Conservation (phyloP, 1,284 basidiomycete species). For the Albatrellus sp. region DNA sequence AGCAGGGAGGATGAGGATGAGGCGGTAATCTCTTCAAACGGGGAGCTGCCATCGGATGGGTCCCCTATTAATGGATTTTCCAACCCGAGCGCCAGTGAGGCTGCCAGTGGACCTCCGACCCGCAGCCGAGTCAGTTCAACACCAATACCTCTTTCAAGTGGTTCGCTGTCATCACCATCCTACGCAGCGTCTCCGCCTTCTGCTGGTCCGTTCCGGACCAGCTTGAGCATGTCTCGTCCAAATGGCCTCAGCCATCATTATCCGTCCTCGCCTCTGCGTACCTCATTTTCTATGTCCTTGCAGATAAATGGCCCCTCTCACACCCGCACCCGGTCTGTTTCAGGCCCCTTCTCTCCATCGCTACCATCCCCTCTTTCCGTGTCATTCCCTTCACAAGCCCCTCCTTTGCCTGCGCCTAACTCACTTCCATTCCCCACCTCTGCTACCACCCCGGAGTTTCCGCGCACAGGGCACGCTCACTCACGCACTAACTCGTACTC, state of each 20-base stretch:
- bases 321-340: conserved; percentile 39
- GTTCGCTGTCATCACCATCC: conserved; percentile 5
- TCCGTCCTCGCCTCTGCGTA: conserved; percentile 34
- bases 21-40: conserved; percentile 13
- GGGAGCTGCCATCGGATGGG: conserved; percentile 1
- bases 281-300: conserved; percentile 30
- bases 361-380: conserved; percentile 36
- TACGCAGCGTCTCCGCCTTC: conserved; percentile 23
- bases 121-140: conserved; percentile 23
- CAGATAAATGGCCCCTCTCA: conserved; percentile 23
- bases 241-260: conserved; percentile 14
- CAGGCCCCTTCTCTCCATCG: conserved; percentile 40
- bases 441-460: conserved; percentile 11
- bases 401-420: conserved; percentile 16
- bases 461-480: not conserved
- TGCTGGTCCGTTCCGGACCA: conserved; percentile 26
- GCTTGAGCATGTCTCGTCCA: conserved; percentile 16
- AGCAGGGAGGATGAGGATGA: conserved; percentile 22
- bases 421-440: conserved; percentile 11
- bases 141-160: conserved; percentile 17
- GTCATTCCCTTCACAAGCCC: conserved; percentile 26
- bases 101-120: not conserved
- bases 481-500: not conserved
- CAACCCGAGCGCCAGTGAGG: not conserved
- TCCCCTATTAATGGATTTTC: not conserved